A percentile compares a stretch with the other conserved stretches of the same genome.
Evolutionary conservation across 2,329 filamentous ascomycete species (phyloP).

Genomic region (Pseudocercospora vitis): DNA sequence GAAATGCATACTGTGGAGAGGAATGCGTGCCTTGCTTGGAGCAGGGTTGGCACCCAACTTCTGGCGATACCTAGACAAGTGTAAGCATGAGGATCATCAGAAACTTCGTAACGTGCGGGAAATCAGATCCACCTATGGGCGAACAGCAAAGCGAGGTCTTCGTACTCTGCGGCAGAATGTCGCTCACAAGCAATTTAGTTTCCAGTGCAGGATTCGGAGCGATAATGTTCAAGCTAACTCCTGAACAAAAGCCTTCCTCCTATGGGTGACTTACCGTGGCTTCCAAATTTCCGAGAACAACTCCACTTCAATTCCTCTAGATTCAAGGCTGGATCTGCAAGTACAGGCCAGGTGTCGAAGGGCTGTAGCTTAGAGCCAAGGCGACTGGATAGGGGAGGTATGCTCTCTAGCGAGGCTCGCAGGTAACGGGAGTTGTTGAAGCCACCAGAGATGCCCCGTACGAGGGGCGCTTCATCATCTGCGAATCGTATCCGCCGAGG

Average conservation of each 20-base stretch:
- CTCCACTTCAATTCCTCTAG: constrained; percentile 34
- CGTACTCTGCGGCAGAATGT: no score
- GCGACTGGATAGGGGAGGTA: constrained; percentile 15
- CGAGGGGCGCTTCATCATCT: constrained; percentile 19
- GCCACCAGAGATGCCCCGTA: constrained; percentile 19
- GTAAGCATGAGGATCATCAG: no score
- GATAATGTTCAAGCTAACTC: no score
- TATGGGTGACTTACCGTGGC: no score
- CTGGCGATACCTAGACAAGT: no score
- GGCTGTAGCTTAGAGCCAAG: constrained; percentile 26
- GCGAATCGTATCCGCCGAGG: constrained; percentile 14
- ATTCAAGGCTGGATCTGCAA: constrained; percentile 26
- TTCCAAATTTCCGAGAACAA: constrained; percentile 34
- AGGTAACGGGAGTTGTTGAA: constrained; percentile 24
- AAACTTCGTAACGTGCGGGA: no score
- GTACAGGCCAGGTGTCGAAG: constrained; percentile 28
- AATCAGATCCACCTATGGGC: no score
- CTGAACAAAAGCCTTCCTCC: no score
- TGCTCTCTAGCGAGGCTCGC: constrained; percentile 15
- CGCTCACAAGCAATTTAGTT: no score
- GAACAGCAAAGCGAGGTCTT: no score
- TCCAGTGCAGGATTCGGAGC: no score
- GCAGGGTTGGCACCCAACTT: constrained; percentile 34
- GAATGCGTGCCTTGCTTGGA: constrained; percentile 31
- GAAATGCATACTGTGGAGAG: constrained; percentile 37